Base-by-base conservation (phyloP, 805 yeast genomes). In the Metschnikowia koreensis region DNA sequence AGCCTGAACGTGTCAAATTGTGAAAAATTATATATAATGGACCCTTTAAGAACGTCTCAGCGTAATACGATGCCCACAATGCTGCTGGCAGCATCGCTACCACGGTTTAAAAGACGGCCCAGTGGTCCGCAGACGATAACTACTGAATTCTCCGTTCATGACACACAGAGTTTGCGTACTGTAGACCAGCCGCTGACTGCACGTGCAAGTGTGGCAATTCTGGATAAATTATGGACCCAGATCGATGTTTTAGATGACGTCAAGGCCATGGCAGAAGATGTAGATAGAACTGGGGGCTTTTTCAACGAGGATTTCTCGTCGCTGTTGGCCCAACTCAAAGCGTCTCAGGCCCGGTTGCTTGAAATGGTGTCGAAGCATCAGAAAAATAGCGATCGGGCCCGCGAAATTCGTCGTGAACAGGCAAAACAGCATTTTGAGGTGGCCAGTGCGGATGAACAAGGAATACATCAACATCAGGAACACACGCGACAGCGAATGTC, bases 161-260 rank as follows among this genome's bases (percentile, higher is more conserved):
- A 57, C 45, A 41, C 54, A 28, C 48, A 64, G 44, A 56, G 66
- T 53, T 29, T 63, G 6, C 66, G 70, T 36, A 62, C 73, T 3
- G 55, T 67, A 15, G 89, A 84, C 62, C 73, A 73, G 55, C 66
- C 83, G 3, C 80, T 84, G 9, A 70, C 81, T 4, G 80, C 83
- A 0, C 69, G 73, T 46, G 89, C 90, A 7, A 73, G 76, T 44
- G 84, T 81, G 17, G 84, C 87, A 48, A 73, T 81, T 54, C 91
- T 84, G 68, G 96, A 89, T 67, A 78, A 80, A 61, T 74, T 89
- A 43, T 92, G 96, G 96, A 84, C 93, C 7, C 96, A 89, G 59
- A 84, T 91, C 46, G 96, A 88, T 60, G 86, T 88, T 0, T 74
- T 93, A 55, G 92, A 89, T 57, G 96, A 89, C 56, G 94, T 90